phyloP scores from a whole-genome alignment of 2,329 filamentous ascomycete genomes.

The Sarocladium oryzae region DNA sequence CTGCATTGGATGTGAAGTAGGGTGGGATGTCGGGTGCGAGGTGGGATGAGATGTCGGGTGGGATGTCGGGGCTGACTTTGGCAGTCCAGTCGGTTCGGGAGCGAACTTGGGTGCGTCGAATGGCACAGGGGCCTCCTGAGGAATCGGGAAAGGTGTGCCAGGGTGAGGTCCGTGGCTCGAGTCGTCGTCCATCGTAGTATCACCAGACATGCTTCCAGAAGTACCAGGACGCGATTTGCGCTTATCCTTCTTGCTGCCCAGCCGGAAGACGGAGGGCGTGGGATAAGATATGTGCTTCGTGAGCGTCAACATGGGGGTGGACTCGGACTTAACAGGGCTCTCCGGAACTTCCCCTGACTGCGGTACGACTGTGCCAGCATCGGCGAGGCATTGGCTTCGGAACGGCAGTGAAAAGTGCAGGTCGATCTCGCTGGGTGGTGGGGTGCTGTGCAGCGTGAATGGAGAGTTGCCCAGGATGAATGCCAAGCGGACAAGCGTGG shows the following conservation, averaged over 20 bases:
- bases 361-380: conserved; percentile 11
- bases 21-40: conserved; percentile 3
- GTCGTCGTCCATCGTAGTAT: conserved; percentile 25
- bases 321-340: conserved; percentile 12
- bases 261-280: conserved; percentile 21
- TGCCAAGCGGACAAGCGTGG: conserved; percentile 34
- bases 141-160: conserved; percentile 34
- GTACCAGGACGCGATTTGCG: conserved; percentile 29
- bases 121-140: conserved; percentile 30
- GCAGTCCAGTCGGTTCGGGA: conserved; percentile 23
- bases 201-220: conserved; percentile 19
- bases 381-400: conserved; percentile 29
- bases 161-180: conserved; percentile 29
- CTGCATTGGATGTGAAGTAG: conserved; percentile 7
- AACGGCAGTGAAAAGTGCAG: conserved; percentile 31
- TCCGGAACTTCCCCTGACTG: not conserved
- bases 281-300: conserved; percentile 17
- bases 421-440: conserved; percentile 32
- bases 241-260: conserved; percentile 30
- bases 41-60: conserved; percentile 2
- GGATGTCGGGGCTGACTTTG: conserved; percentile 17
- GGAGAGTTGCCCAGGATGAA: conserved; percentile 37
- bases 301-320: conserved; percentile 20
- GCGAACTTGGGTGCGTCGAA: conserved; percentile 33
- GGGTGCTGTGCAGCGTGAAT: conserved; percentile 28